These are phyloP conservation scores for Ogataea wickerhamii DNA, from an alignment of 805 yeast species.

Conservation along the genomic window DNA sequence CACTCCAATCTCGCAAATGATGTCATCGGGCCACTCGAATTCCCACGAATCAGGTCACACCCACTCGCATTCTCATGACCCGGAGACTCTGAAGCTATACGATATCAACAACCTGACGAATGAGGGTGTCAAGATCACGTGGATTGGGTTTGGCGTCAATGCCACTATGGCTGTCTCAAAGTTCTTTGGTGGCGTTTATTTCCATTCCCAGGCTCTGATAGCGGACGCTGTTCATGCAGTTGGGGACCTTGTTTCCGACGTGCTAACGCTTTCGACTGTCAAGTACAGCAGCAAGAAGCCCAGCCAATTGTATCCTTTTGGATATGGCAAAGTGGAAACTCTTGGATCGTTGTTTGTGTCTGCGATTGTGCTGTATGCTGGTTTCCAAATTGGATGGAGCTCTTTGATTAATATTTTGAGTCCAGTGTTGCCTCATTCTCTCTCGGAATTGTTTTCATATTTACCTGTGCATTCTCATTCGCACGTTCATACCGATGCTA, in stretches of 20 bases:
- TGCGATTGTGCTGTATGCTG: constrained; percentile 78
- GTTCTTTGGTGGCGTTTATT: constrained; percentile 83
- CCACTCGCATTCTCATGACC: constrained; percentile 40
- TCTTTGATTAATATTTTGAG: constrained; percentile 67
- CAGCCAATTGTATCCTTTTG: constrained; percentile 65
- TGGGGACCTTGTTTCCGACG: constrained; percentile 85
- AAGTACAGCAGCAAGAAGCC: constrained; percentile 65
- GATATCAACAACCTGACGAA: constrained; percentile 49
- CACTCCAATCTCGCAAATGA: constrained; percentile 29
- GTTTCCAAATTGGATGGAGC: constrained; percentile 85
- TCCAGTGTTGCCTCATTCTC: constrained; percentile 59
- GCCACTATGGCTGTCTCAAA: constrained; percentile 83
- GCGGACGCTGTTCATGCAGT: constrained; percentile 96
- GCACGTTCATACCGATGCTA: constrained; percentile 38
- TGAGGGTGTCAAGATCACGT: constrained; percentile 90
- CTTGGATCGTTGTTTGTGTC: constrained; percentile 89
- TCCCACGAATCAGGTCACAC: constrained; percentile 22
- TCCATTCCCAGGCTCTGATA: constrained; percentile 89
- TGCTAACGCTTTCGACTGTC: constrained; percentile 85
- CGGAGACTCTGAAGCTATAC: constrained; percentile 43
- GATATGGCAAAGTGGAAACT: constrained; percentile 91
- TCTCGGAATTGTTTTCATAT: constrained; percentile 51
- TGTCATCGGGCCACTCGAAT: constrained; percentile 19
- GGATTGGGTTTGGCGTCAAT: constrained; percentile 84
- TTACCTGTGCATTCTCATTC: constrained; percentile 52